These are phyloP conservation scores for Ganoderma boninense DNA, from an alignment of 1,284 basidiomycete species.

Conservation along the genomic window DNA sequence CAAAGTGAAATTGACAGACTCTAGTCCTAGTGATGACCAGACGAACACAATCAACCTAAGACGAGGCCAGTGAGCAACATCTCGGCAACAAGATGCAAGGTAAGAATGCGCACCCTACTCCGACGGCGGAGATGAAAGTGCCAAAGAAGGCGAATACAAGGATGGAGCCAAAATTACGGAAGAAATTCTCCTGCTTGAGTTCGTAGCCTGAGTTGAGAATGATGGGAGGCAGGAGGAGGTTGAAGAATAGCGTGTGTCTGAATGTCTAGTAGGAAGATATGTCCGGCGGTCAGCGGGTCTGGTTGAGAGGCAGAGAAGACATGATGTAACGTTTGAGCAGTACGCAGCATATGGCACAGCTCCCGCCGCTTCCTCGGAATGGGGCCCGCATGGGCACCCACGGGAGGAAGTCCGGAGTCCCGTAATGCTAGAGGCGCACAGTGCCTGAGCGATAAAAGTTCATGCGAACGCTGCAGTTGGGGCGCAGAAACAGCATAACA, in stretches of 20 bases:
- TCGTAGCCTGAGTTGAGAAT: slow-evolving; percentile 99
- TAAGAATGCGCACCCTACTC: slow-evolving; percentile 82
- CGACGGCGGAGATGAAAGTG: slow-evolving; percentile 96
- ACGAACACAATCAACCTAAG: slow-evolving; percentile 93
- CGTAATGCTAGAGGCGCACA: not conserved
- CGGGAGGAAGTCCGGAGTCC: not conserved
- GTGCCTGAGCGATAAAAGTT: not conserved
- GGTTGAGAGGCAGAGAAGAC: not conserved
- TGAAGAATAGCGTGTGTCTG: slow-evolving; percentile 98
- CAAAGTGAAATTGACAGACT: slow-evolving; percentile 81
- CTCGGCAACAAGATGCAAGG: not conserved
- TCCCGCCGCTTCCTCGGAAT: not conserved
- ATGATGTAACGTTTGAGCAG: not conserved
- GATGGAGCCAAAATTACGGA: slow-evolving; percentile 97
- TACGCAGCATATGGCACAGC: not conserved
- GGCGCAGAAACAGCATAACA: not conserved
- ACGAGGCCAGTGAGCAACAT: slow-evolving; percentile 55
- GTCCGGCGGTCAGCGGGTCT: not conserved
- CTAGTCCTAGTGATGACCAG: slow-evolving; percentile 92
- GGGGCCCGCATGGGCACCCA: not conserved
- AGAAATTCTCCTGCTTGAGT: slow-evolving; percentile 98
- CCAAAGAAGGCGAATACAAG: slow-evolving; percentile 96
- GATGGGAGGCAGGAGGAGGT: slow-evolving; percentile 96
- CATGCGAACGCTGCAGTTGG: not conserved
- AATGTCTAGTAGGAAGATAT: slow-evolving; percentile 72